Evolutionary conservation across 2,329 filamentous ascomycete genomes (phyloP).

Genomic region (Epichloe scottii): DNA sequence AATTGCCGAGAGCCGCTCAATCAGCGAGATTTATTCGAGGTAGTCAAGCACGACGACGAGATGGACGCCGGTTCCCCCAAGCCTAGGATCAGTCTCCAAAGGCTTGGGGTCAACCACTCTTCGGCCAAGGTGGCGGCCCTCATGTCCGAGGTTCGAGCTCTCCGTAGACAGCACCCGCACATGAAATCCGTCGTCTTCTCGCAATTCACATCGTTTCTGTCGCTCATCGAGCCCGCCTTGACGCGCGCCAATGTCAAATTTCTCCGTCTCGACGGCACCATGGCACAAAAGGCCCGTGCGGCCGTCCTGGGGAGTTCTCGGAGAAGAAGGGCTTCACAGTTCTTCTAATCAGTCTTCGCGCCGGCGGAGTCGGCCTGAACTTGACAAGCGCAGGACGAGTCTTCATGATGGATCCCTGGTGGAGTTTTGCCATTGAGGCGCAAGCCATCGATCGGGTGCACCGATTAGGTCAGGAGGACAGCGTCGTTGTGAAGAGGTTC

Average conservation of each 20-base stretch:
- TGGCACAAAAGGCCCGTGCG: constrained; percentile 74
- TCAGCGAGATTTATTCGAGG: constrained; percentile 78
- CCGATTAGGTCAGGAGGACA: constrained; percentile 82
- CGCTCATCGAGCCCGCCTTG: constrained; percentile 77
- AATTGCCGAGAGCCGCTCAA: constrained; percentile 79
- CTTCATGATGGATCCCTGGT: constrained; percentile 99
- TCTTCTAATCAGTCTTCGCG: constrained; percentile 71
- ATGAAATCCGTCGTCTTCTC: constrained; percentile 91
- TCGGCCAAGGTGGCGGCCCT: constrained; percentile 83
- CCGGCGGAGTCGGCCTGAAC: constrained; percentile 89
- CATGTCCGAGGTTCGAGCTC: constrained; percentile 57
- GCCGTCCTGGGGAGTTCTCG: constrained; percentile 65
- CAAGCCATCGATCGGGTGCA: constrained; percentile 97
- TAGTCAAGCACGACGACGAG: constrained; percentile 62
- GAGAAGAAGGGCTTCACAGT: constrained; percentile 50
- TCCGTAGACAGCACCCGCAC: constrained; percentile 51
- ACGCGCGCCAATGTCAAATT: constrained; percentile 57
- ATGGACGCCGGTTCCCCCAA: constrained; percentile 30
- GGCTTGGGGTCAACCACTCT: constrained; percentile 51
- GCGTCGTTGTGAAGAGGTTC: constrained; percentile 79
- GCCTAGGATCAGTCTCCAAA: constrained; percentile 46
- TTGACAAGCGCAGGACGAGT: constrained; percentile 79
- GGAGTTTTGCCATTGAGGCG: constrained; percentile 92
- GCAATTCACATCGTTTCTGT: constrained; percentile 93
- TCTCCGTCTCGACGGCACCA: constrained; percentile 83